Base-by-base conservation (phyloP, 1,284 basidiomycete genomes). In the Entoloma clypeatum region DNA sequence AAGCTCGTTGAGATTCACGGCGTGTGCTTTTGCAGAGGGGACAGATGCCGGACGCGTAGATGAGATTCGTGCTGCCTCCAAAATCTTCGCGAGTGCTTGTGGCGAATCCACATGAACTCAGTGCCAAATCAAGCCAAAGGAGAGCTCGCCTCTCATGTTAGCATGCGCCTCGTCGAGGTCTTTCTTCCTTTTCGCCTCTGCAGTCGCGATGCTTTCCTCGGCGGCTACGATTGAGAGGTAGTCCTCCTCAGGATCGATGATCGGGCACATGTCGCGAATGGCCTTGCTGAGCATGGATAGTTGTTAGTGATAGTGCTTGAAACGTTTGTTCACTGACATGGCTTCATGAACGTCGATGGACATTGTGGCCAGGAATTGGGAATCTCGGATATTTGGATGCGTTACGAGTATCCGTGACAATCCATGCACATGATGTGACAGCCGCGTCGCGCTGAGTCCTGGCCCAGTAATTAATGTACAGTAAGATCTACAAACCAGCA, bases 241-340 rank as follows among this genome's bases (percentile, higher is more conserved):
- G 59, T 87, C 84, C 41, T 85, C 82, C 27, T 81, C 80, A 2
- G 83, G 81, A 53, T 84, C 79, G 36, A 87, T 81, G 45, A 86
- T 77, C 2, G 72, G 70, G 23, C 72, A 63, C 74, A 86, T 82
- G 45, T 78, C 79, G 48, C 68, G 69, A 30, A 87, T 77, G 11
- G 81, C 73, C 50, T 81, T 78, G 39, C 83, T 86, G 37, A 32
- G 13, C 23, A 34, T 4, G 44, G 32, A 36, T 9, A 9, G 21
- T 44, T 39, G 7, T 9, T 13, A 8, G 7, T 18, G 4, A 8
- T 14, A 8, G 25, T 5, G 18, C 9, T 33, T 28, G 5, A 4
- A 11, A n/a, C 18, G 5, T 18, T 13, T 16, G 18, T 7, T 13
- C 5, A 41, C 51, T 43, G 23, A 47, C 54, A 54, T 48, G 33